Base-by-base conservation (phyloP, 176 grass and related monocot species). In the Raddia guianensis region DNA sequence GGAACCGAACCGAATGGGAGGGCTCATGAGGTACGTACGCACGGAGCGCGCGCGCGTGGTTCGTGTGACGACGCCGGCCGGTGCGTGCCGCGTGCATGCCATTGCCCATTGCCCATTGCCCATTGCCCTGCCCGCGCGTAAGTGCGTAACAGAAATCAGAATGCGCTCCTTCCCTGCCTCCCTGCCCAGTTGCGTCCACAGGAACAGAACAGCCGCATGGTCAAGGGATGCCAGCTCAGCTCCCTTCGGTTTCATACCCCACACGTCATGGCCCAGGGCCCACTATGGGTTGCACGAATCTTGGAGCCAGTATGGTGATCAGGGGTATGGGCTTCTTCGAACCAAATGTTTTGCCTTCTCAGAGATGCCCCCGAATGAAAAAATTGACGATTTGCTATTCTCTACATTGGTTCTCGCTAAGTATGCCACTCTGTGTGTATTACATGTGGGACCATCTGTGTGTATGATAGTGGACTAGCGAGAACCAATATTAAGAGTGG, bases 61-160 rank as follows among this genome's bases (percentile, higher is more conserved):
- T 72, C 48, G 78, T 57, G 82, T 77, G 65, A 55, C 32, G 27
- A 27, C 27, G 27, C 27, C 27, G 27, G 68, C 58, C 47, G 75
- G 42, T 48, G 45, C 71, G 79, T 7, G 63, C 77, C 43, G 70
- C 42, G 5, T 42, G 63, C 75, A 3, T 83, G 81, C 40, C 45
- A 3, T 40, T 9, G 3, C 12, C 2, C 33, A 27, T 27, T 27
- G 1, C 12, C 2, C 33, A 27, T 27, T 27, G 1, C 27, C 40
- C 45, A 3, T 40, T 9, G 3, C 12, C 2, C 33, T 8, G 33
- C 21, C 55, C 40, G 66, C 70, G 69, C 54, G 51, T 76, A 86
- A 86, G 66, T 58, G 69, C 54, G 51, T 76, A 86, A 86, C 85
- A 5, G 78, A 87, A 87, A 82, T 5, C 27, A 27, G 27, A 27